Evolutionary conservation across 202 grass and related monocot species (phyloP).

Genomic region (Hordeum pubiflorum): DNA sequence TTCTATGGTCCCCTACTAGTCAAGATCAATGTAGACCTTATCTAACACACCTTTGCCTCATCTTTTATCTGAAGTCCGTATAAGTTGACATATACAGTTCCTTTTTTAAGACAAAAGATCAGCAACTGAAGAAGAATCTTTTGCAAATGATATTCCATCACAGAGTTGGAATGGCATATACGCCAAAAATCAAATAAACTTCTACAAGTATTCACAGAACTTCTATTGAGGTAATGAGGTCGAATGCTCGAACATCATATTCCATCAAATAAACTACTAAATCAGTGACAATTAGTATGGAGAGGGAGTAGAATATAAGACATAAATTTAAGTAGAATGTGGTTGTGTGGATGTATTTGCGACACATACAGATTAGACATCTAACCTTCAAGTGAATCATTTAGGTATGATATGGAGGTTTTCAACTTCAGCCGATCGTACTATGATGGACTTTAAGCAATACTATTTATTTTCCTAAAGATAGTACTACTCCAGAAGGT

Average conservation of each 20-base stretch:
- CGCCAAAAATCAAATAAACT: constrained; percentile 19
- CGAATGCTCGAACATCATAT: constrained; percentile 3
- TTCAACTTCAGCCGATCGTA: constrained; percentile 10
- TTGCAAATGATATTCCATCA: not conserved
- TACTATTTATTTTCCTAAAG: constrained; percentile 12
- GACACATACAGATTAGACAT: constrained; percentile 6
- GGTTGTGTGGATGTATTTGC: not conserved
- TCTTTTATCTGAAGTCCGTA: constrained; percentile 28
- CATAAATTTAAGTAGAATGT: constrained; percentile 17
- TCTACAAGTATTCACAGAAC: constrained; percentile 3
- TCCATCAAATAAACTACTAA: not conserved
- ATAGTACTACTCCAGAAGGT: not conserved
- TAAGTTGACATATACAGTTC: not conserved
- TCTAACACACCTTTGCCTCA: constrained; percentile 13
- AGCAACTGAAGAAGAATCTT: constrained; percentile 19
- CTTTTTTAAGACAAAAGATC: not conserved
- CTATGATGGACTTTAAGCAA: not conserved
- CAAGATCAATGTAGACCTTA: constrained; percentile 29
- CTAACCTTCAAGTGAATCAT: constrained; percentile 2
- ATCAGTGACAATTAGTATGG: too few relatives aligned
- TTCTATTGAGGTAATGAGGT: not conserved
- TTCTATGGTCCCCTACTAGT: constrained; percentile 21
- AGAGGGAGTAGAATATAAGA: not conserved
- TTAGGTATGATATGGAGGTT: not conserved
- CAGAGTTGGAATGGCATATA: constrained; percentile 11